A percentile compares a stretch with the other conserved stretches of the same genome.
Evolutionary conservation across 139 green algal genomes (phyloP).

Genomic region (Micractinium conductrix): DNA sequence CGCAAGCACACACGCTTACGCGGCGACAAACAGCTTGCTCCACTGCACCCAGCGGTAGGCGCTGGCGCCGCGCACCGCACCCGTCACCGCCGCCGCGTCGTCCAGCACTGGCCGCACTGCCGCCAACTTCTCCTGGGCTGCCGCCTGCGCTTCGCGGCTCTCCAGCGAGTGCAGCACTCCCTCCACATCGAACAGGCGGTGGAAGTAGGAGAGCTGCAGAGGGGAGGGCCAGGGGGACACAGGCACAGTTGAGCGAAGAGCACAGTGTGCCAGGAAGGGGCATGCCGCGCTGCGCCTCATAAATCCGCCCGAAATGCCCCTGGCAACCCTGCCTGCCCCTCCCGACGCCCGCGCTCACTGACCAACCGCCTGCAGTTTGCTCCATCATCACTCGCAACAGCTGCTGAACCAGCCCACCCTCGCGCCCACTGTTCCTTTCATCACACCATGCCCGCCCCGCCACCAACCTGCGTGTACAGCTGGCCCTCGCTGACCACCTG

Average conservation of each 20-base stretch:
- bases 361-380: no score
- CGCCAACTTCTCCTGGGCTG: slow-evolving; percentile 36
- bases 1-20: no score
- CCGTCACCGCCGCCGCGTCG: slow-evolving; percentile 49
- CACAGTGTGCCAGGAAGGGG: not conserved
- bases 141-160: slow-evolving; percentile 37
- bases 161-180: slow-evolving; percentile 48
- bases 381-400: not conserved
- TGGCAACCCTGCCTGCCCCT: no score
- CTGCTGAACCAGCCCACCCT: slow-evolving; percentile 3
- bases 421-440: not conserved
- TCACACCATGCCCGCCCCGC: not conserved
- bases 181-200: slow-evolving; percentile 68
- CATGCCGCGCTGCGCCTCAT: not conserved
- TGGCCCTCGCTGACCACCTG: slow-evolving; percentile 52
- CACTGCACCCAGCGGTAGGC: slow-evolving; percentile 81
- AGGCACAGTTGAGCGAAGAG: not conserved
- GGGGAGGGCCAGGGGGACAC: no score
- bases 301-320: not conserved
- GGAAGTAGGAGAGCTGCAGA: slow-evolving; percentile 57
- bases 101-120: slow-evolving; percentile 50
- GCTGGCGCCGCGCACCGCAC: slow-evolving; percentile 49
- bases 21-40: slow-evolving; percentile 60
- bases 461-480: slow-evolving; percentile 73
- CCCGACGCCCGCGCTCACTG: no score